Evolutionary conservation across 345 rosid genomes (phyloP), one percentile per base, ranked within the genome.

Genomic region (Adansonia digitata): DNA sequence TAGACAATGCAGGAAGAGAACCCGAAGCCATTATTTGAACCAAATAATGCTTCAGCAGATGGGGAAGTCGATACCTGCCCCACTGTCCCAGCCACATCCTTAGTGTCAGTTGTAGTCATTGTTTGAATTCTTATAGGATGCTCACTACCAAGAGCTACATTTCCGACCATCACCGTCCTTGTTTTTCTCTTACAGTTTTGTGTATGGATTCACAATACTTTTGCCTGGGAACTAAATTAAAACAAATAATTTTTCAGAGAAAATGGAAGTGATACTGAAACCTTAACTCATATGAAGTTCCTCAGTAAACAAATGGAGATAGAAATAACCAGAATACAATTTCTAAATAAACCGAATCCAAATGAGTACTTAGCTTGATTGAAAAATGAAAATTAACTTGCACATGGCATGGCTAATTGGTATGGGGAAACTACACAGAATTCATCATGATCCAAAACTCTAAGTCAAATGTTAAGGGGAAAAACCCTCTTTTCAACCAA

Each of bases 111-210:
- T 59, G 97, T 94, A 69, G 98, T 94, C 98, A 94, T 94, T 2
- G 98, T 92, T 62, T 94, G 98, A 78, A 94, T 84, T 79, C 97
- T 88, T 49, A 94, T 82, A 6, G 98, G 98, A 86, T 94, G 95
- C 10, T 94, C 92, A 69, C 97, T 90, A 5, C 98, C 97, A 81
- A 92, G 92, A 35, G 90, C 84, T 45, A 92, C 98, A 78, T 94
- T 84, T 72, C 98, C 98, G 74, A 92, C 98, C 95, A 88, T 88
- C 57, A 94, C 98, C 1, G 98, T 91, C 73, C 91, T 63, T 12
- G 97, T 94, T 81, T 90, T 92, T 87, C 98, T 88, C 86, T 97
- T 84, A 90, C 90, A 3, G 97, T 92, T 86, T 90, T 89, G 87
- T 91, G 82, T 74, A 86, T 82, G 11, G 98, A 92, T 82, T 94